A percentile compares a stretch with the other conserved stretches of the same genome.
phyloP scores from a whole-genome alignment of 805 yeast species.

The Barnettozyma sucrosica region DNA sequence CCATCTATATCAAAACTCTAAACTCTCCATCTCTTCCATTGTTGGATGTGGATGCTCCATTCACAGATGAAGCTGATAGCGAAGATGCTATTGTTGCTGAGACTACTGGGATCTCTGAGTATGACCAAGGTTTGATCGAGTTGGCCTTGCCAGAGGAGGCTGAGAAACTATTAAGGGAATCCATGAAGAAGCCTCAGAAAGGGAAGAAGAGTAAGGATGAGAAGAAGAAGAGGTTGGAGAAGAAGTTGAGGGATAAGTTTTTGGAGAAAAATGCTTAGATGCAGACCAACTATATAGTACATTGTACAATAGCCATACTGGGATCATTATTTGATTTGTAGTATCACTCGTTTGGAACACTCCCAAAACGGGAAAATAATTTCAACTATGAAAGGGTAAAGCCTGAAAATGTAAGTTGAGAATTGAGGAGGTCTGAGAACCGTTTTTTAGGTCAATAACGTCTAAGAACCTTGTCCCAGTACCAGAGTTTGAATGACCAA shows the following conservation, averaged over 20 bases:
- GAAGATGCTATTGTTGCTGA: slow-evolving; percentile 40
- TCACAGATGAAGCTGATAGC: slow-evolving; percentile 34
- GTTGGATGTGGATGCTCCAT: slow-evolving; percentile 52
- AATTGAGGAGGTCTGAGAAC: too few relatives aligned
- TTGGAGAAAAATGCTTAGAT: slow-evolving; percentile 1
- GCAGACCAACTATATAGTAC: too few relatives aligned
- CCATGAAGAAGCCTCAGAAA: slow-evolving; percentile 27
- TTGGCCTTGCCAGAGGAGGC: slow-evolving; percentile 72
- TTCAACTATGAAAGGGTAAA: too few relatives aligned
- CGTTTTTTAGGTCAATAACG: too few relatives aligned
- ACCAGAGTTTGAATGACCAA: too few relatives aligned
- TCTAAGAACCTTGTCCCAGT: too few relatives aligned
- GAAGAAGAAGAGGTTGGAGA: slow-evolving; percentile 3
- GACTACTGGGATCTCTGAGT: slow-evolving; percentile 45
- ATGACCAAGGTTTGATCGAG: slow-evolving; percentile 78
- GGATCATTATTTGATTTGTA: not conserved
- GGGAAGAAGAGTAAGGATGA: slow-evolving; percentile 10
- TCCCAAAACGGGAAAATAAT: too few relatives aligned
- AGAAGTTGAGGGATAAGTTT: slow-evolving; percentile 1
- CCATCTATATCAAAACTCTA: slow-evolving; percentile 58
- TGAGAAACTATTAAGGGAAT: slow-evolving; percentile 46
- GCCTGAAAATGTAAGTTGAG: too few relatives aligned
- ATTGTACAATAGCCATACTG: not conserved
- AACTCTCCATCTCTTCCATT: slow-evolving; percentile 83
- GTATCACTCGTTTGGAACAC: too few relatives aligned